Evolutionary conservation across 345 rosid genomes (phyloP).

Genomic region (Citrus cavaleriei): DNA sequence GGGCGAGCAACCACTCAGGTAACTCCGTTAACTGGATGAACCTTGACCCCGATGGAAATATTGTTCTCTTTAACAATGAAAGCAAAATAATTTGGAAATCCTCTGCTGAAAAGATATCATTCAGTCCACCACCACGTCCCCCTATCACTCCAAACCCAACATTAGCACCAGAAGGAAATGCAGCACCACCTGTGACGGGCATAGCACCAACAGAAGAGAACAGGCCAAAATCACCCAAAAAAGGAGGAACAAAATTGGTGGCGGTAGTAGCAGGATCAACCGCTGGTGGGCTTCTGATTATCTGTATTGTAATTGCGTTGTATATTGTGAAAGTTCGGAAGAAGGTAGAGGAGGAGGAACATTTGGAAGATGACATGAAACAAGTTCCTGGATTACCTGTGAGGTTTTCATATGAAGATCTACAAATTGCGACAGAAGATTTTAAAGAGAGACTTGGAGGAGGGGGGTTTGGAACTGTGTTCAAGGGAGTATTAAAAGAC

Average conservation of each 20-base stretch:
- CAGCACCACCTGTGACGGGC: not conserved
- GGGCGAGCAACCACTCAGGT: conserved; percentile 5
- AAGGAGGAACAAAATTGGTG: not conserved
- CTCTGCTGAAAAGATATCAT: not conserved
- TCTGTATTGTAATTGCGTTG: not conserved
- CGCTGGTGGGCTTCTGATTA: not conserved
- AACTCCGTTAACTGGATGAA: conserved; percentile 2
- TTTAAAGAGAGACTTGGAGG: conserved; percentile 12
- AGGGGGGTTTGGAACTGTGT: conserved; percentile 24
- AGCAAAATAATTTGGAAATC: conserved; percentile 1
- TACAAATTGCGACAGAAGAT: conserved; percentile 8
- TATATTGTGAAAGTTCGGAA: not conserved
- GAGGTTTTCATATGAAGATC: conserved; percentile 13
- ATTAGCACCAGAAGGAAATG: not conserved
- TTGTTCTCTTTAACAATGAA: conserved; percentile 3
- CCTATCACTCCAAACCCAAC: not conserved
- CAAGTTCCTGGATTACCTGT: conserved; percentile 20
- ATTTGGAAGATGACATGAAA: conserved; percentile 8
- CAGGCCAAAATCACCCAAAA: not conserved
- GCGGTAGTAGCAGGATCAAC: not conserved
- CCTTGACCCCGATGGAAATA: conserved; percentile 1
- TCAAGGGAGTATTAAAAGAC: conserved; percentile 8
- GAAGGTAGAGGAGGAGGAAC: conserved; percentile 4
- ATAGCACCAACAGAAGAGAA: not conserved
- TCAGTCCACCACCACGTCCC: not conserved